phyloP scores from a whole-genome alignment of 768 basidiomycete genomes.

The Cystofilobasidium ferigula region DNA sequence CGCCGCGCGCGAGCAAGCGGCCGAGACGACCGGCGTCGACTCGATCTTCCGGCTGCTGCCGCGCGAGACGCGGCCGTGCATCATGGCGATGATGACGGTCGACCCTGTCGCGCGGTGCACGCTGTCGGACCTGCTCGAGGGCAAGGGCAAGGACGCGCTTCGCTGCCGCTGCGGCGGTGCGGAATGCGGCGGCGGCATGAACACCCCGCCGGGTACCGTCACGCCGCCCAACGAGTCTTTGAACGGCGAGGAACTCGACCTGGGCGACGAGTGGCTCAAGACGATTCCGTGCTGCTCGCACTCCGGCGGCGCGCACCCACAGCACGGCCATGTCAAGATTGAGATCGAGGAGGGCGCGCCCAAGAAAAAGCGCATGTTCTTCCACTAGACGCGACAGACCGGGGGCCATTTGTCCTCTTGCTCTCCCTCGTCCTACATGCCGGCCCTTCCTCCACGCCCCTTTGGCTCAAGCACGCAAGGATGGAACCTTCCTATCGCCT shows the following conservation, averaged over 20 bases:
- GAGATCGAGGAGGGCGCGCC: slow-evolving; percentile 56
- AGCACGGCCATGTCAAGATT: slow-evolving; percentile 65
- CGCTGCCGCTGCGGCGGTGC: slow-evolving; percentile 62
- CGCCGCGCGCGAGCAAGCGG: slow-evolving; percentile 70
- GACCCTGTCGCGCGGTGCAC: slow-evolving; percentile 84
- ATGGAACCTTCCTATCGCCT: too few species aligned
- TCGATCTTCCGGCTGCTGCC: slow-evolving; percentile 94
- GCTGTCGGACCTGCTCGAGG: slow-evolving; percentile 77
- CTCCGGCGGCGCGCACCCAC: slow-evolving; percentile 39
- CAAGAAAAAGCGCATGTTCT: slow-evolving; percentile 57
- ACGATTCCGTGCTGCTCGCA: slow-evolving; percentile 45
- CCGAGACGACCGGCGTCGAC: slow-evolving; percentile 56
- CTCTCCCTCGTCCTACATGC: slow-evolving; percentile 9
- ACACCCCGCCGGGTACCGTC: slow-evolving; percentile 24
- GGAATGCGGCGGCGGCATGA: slow-evolving; percentile 40
- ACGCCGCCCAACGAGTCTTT: slow-evolving; percentile 40
- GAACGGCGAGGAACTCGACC: slow-evolving; percentile 47
- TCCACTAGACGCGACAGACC: slow-evolving; percentile 47
- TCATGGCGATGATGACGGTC: slow-evolving; percentile 86
- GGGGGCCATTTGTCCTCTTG: too few species aligned
- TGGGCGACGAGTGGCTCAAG: slow-evolving; percentile 82
- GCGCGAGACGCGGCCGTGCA: slow-evolving; percentile 75
- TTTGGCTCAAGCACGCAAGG: not conserved
- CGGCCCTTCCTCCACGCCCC: slow-evolving; percentile 2
- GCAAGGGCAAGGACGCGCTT: slow-evolving; percentile 61